A percentile compares a stretch with the other conserved stretches of the same genome.
Conservation (phyloP, 2,329 filamentous ascomycete species). For the Colletotrichum orbiculare region DNA sequence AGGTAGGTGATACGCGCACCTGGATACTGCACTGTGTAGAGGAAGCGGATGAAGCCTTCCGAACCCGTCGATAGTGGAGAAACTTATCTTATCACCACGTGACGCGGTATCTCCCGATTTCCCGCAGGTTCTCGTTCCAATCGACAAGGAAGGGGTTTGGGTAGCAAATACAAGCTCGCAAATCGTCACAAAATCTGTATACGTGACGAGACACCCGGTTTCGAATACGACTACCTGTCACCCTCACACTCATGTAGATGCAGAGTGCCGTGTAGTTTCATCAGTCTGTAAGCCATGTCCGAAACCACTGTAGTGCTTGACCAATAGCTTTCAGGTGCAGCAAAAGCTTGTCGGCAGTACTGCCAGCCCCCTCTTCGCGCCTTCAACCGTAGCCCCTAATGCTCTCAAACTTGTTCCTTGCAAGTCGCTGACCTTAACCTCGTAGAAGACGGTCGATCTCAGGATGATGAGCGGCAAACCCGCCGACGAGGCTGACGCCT, state of each 20-base stretch:
- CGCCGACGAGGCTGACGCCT: constrained; percentile 36
- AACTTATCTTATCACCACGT: constrained; percentile 25
- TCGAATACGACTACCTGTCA: constrained; percentile 1
- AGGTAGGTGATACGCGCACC: too few relatives aligned
- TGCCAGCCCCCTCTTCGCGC: constrained; percentile 32
- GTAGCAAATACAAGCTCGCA: constrained; percentile 25
- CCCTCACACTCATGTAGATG: constrained; percentile 31
- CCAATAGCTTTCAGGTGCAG: constrained; percentile 1
- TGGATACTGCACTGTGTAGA: too few relatives aligned
- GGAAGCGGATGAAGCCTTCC: too few relatives aligned
- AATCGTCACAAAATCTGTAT: constrained; percentile 28
- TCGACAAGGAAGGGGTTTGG: constrained; percentile 33
- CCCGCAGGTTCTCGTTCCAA: constrained; percentile 22
- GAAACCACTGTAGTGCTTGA: background rate
- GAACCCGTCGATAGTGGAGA: background rate
- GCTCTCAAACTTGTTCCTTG: background rate
- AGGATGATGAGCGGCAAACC: constrained; percentile 38
- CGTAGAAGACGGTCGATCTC: constrained; percentile 31
- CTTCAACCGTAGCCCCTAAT: constrained; percentile 17
- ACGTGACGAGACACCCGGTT: constrained; percentile 15
- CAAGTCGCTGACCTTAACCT: constrained; percentile 10
- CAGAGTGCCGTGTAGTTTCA: constrained; percentile 10
- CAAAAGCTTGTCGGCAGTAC: constrained; percentile 30
- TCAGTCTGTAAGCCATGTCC: constrained; percentile 33
- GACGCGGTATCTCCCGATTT: constrained; percentile 25